Evolutionary conservation across 805 yeast species (phyloP).

Genomic region (Pichia kluyveri): DNA sequence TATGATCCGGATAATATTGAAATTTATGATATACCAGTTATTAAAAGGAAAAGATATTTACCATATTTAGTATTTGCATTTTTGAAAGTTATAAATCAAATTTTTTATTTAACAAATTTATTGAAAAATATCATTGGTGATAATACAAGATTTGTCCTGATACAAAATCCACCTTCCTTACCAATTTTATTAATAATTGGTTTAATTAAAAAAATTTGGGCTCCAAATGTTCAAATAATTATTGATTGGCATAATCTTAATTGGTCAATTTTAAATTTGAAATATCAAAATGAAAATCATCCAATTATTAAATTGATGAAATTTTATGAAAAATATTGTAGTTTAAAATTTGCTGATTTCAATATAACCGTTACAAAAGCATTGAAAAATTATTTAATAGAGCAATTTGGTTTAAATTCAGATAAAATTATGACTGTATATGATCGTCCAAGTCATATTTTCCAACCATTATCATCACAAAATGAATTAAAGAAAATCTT

Average conservation of each 20-base stretch:
- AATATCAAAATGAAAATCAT: constrained; percentile 43
- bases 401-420: constrained; percentile 43
- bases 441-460: constrained; percentile 76
- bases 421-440: constrained; percentile 56
- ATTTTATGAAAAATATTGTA: constrained; percentile 54
- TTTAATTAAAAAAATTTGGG: constrained; percentile 37
- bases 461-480: constrained; percentile 38
- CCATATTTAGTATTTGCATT: constrained; percentile 53
- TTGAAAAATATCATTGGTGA: constrained; percentile 52
- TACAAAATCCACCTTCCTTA: constrained; percentile 90
- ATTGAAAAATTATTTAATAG: constrained; percentile 53
- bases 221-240: constrained; percentile 47
- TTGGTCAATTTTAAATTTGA: constrained; percentile 67
- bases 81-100: constrained; percentile 52
- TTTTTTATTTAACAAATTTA: constrained; percentile 34
- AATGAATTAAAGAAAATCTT: constrained; percentile 25
- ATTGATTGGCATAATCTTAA: constrained; percentile 98
- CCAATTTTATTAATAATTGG: constrained; percentile 68
- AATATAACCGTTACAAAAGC: constrained; percentile 75
- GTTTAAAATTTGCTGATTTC: constrained; percentile 51
- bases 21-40: constrained; percentile 37
- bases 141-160: constrained; percentile 51
- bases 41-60: constrained; percentile 29
- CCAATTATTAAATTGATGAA: constrained; percentile 54
- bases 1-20: constrained; percentile 33